phyloP scores from a whole-genome alignment of 768 basidiomycete genomes.

The Inosperma sp. region DNA sequence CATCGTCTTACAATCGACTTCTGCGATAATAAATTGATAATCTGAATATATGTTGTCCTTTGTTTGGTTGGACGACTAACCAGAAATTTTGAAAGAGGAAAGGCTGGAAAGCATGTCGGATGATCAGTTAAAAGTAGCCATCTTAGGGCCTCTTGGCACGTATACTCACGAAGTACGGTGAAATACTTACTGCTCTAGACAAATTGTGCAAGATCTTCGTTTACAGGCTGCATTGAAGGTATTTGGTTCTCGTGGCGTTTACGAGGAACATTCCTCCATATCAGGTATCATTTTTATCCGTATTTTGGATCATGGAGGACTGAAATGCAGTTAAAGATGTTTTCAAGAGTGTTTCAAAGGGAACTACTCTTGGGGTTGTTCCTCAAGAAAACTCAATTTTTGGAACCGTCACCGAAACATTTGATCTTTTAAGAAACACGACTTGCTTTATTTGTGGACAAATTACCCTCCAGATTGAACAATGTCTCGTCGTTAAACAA shows the following conservation, averaged over 20 bases:
- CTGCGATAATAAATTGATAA: too few relatives aligned
- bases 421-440: conserved; percentile 54
- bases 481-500: conserved; percentile 60
- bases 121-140: conserved; percentile 37
- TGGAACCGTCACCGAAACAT: conserved; percentile 71
- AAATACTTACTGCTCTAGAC: neutral
- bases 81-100: too few relatives aligned
- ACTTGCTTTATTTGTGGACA: conserved; percentile 56
- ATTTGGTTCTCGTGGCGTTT: conserved; percentile 32
- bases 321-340: conserved; percentile 42
- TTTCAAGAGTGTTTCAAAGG: conserved; percentile 46
- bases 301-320: neutral
- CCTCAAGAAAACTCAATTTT: conserved; percentile 80
- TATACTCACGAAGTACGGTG: conserved; percentile 54
- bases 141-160: conserved; percentile 66
- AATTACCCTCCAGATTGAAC: conserved; percentile 55
- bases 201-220: neutral
- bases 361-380: conserved; percentile 54
- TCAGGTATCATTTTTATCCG: conserved; percentile 31
- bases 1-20: too few relatives aligned
- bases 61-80: too few relatives aligned
- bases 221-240: conserved; percentile 37
- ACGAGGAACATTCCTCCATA: conserved; percentile 34
- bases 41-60: too few relatives aligned
- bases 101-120: conserved; percentile 15